phyloP scores from a whole-genome alignment of 2,329 filamentous ascomycete species.

The Claviceps monticola region DNA sequence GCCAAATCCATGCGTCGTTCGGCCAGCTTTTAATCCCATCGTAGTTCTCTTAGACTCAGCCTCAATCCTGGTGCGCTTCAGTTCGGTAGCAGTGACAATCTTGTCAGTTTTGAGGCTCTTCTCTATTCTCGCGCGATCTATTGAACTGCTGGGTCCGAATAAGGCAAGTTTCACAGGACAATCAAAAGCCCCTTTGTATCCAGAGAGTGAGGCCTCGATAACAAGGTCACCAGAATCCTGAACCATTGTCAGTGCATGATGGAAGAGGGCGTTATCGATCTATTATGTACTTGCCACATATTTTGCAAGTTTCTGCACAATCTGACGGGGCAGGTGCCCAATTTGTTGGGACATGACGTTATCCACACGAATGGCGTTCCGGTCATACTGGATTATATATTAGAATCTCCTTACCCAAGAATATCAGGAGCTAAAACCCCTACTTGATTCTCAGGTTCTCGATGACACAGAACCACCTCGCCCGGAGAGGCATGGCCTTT shows the following conservation, averaged over 20 bases:
- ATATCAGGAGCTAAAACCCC: constrained; percentile 3
- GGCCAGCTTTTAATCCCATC: constrained; percentile 24
- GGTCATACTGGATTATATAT: constrained; percentile 38
- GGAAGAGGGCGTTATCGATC: background rate
- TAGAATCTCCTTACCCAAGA: background rate
- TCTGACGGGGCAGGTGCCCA: constrained; percentile 56
- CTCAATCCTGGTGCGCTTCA: constrained; percentile 38
- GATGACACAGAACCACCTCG: constrained; percentile 46
- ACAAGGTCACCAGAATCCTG: constrained; percentile 44
- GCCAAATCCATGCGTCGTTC: constrained; percentile 24
- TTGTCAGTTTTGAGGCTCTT: constrained; percentile 48
- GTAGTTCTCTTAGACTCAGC: constrained; percentile 38
- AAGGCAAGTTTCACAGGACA: constrained; percentile 58
- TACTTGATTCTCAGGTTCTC: constrained; percentile 52
- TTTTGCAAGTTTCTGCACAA: constrained; percentile 58
- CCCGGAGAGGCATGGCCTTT: constrained; percentile 45
- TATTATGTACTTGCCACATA: constrained; percentile 43
- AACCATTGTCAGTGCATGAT: background rate
- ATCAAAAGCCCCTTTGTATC: constrained; percentile 51
- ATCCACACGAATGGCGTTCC: constrained; percentile 63
- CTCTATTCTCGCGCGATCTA: constrained; percentile 40
- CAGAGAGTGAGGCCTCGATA: constrained; percentile 57
- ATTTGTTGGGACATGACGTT: constrained; percentile 66
- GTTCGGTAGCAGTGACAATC: constrained; percentile 44
- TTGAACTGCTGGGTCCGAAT: constrained; percentile 50